Percentiles rank a stretch among this genome's conserved stretches.
Conservation (phyloP, 2,329 filamentous ascomycete genomes). For the Periconia sp. region DNA sequence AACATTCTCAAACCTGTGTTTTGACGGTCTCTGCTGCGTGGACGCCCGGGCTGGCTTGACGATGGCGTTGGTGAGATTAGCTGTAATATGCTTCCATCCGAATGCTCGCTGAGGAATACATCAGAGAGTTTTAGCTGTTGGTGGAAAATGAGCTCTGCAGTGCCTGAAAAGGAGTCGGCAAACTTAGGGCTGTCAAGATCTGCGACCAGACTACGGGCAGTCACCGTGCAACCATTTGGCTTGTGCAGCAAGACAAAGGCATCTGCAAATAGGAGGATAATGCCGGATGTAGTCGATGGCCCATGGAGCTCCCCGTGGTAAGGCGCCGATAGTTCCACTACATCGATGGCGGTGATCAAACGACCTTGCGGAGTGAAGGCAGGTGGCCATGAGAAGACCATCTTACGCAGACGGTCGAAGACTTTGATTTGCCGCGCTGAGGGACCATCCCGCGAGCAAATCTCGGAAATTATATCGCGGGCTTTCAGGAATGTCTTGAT, state of each 20-base stretch:
- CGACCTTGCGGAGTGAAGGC: constrained; percentile 76
- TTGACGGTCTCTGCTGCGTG: constrained; percentile 39
- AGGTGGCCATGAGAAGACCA: constrained; percentile 78
- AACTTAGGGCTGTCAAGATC: constrained; percentile 80
- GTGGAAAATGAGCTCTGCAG: constrained; percentile 73
- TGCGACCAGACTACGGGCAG: constrained; percentile 78
- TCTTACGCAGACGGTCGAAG: constrained; percentile 73
- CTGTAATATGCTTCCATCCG: constrained; percentile 69
- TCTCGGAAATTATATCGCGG: constrained; percentile 91
- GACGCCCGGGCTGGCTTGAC: constrained; percentile 33
- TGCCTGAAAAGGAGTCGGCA: constrained; percentile 38
- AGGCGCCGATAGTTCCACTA: constrained; percentile 76
- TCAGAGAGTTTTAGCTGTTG: constrained; percentile 74
- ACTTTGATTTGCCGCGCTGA: constrained; percentile 73
- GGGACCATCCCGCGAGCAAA: constrained; percentile 88
- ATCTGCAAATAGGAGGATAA: constrained; percentile 86
- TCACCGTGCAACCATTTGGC: constrained; percentile 64
- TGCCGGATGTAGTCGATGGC: constrained; percentile 61
- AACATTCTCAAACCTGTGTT: constrained; percentile 57
- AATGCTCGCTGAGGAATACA: constrained; percentile 72
- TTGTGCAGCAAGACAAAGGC: constrained; percentile 80
- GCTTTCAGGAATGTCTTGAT: constrained; percentile 84
- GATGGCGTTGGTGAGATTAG: constrained; percentile 63
- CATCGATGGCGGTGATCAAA: constrained; percentile 81
- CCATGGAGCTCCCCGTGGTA: constrained; percentile 60